phyloP scores from a whole-genome alignment of 2,329 filamentous ascomycete genomes.

The Torrubiella hemipterigena region DNA sequence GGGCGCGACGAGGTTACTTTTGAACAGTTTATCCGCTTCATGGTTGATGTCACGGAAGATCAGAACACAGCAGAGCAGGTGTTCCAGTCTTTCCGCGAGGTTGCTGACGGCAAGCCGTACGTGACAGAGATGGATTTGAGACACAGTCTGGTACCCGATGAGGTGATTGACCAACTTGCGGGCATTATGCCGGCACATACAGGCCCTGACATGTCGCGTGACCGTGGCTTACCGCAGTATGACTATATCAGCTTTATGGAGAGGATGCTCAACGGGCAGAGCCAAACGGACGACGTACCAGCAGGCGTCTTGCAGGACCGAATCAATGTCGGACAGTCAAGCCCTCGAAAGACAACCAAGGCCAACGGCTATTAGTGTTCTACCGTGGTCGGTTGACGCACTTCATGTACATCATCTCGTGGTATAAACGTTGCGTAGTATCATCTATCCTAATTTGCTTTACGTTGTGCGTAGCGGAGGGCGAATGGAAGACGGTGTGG shows the following conservation, averaged over 20 bases:
- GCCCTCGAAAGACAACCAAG: slow-evolving; percentile 20
- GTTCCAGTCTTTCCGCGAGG: slow-evolving; percentile 93
- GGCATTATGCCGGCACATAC: slow-evolving; percentile 75
- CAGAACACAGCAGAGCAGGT: slow-evolving; percentile 98
- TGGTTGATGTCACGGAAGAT: slow-evolving; percentile 98
- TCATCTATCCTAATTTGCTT: too few relatives aligned
- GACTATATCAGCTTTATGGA: slow-evolving; percentile 99
- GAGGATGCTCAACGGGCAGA: slow-evolving; percentile 49
- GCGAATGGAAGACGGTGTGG: too few relatives aligned
- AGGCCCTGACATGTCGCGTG: slow-evolving; percentile 76
- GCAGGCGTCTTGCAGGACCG: slow-evolving; percentile 21
- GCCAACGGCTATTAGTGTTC: slow-evolving; percentile 18
- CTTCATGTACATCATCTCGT: too few relatives aligned
- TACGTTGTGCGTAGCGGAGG: too few relatives aligned
- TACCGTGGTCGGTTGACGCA: too few relatives aligned
- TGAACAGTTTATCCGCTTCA: slow-evolving; percentile 98
- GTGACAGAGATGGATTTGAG: slow-evolving; percentile 95
- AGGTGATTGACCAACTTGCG: slow-evolving; percentile 87
- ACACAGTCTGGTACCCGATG: slow-evolving; percentile 89
- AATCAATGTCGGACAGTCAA: slow-evolving; percentile 18
- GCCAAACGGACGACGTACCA: slow-evolving; percentile 14
- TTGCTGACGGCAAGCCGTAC: slow-evolving; percentile 96
- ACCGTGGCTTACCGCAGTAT: slow-evolving; percentile 75
- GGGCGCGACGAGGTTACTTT: slow-evolving; percentile 77
- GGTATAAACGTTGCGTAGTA: too few relatives aligned